These are phyloP conservation scores for Aspergillus indologenus DNA, from an alignment of 495 filamentous ascomycete genomes.

Conservation along the genomic window DNA sequence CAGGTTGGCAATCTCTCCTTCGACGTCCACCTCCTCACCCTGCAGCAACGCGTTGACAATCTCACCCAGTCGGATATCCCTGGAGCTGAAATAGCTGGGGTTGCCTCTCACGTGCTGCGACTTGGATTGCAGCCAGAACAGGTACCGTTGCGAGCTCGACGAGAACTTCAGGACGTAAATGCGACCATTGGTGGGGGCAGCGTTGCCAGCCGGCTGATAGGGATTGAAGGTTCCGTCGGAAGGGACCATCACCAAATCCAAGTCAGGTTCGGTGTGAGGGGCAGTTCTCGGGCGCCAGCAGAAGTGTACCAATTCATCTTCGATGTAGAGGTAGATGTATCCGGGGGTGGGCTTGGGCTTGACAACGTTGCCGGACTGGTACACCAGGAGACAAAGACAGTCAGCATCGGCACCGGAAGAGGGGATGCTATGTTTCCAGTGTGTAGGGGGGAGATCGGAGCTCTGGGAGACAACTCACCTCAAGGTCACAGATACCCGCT, in stretches of 20 bases:
- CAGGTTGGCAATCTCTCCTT: conserved; percentile 67
- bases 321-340: conserved; percentile 89
- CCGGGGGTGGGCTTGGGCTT: conserved; percentile 68
- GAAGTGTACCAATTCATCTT: conserved; percentile 95
- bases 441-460: not conserved
- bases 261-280: conserved; percentile 63
- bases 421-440: not conserved
- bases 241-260: conserved; percentile 90
- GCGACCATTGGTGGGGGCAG: conserved; percentile 74
- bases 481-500: conserved; percentile 84
- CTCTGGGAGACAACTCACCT: conserved; percentile 55
- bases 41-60: conserved; percentile 80
- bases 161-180: conserved; percentile 92
- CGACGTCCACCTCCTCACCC: conserved; percentile 86
- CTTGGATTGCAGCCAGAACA: conserved; percentile 96
- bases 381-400: not conserved
- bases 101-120: conserved; percentile 72
- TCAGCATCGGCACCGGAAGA: not conserved
- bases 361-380: conserved; percentile 62
- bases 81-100: conserved; percentile 70
- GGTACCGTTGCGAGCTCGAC: conserved; percentile 84
- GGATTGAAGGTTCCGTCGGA: conserved; percentile 79
- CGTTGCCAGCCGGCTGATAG: conserved; percentile 60
- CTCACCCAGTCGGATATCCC: conserved; percentile 77
- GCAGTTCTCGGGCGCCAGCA: conserved; percentile 81